Evolutionary conservation across 2,329 filamentous ascomycete genomes (phyloP), one percentile per base, ranked within the genome.

Genomic region (Chaetoscypha palmicola): DNA sequence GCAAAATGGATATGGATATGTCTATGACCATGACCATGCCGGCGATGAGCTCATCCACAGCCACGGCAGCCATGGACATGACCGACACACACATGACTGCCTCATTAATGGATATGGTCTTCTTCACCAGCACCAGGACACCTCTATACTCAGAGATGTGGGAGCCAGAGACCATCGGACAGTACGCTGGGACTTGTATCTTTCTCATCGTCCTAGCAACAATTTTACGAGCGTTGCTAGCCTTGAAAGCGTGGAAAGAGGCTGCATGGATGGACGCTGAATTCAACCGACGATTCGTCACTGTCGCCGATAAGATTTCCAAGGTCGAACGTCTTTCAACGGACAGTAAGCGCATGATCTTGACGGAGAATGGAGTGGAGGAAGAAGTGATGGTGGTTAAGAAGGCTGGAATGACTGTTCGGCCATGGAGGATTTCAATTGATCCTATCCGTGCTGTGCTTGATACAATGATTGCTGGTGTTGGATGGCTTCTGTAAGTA

Each of bases 151-250:
- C 86, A 12, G 62, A 66, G 17, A 63, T 70, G 41, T 97, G 90
- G 88, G 83, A 84, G 2, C 91, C 91, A 4, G 66, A 61, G 21
- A 81, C 68, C 26, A 68, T 73, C 4, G 87, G 83, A 55, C 68
- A 74, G 47, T 97, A 96, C 65, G 88, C 87, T 1, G 91, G 80
- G 44, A 94, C 88, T 21, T 94, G 91, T 70, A 86, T 96, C 63
- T 96, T 96, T 67, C 75, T 96, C 47, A 81, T 95, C 61, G 56
- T 84, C 34, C 79, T 97, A 40, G 81, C 81, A 48, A 70, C 81
- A 48, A 58, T 83, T 45, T 80, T 83, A 59, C 84, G 90, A 41
- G 67, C 71, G 16, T 70, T 95, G 12, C 68, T 91, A 39, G 89
- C 89, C 2, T 70, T 77, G 56, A 88, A 87, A 62, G 77, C 67